Base-by-base conservation (phyloP, 169 alveolate genomes). In the Plasmodium ovale region DNA sequence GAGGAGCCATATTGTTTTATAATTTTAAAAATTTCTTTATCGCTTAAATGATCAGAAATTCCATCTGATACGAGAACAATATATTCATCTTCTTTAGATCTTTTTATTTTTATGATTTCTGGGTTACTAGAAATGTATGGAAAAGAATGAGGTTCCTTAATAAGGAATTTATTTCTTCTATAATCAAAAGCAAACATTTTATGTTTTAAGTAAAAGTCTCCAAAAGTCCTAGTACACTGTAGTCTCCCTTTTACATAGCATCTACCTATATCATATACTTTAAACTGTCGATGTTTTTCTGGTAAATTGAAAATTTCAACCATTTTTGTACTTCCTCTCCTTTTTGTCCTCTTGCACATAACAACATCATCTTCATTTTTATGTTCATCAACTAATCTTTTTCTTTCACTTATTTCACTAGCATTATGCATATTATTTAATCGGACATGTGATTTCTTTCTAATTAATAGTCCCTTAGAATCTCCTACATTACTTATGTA, bases 181-280 rank as follows among this genome's bases (percentile, higher is more conserved):
- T 53, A 56, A 74, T 90, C 92, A 72, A 44, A 62, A 3, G 92
- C 72, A 79, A 65, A 90, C 23, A 59, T 29, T 33, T 68, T 67
- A 12, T 68, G 47, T 72, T 93, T 93, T 54, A 93, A 74, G 39
- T 84, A 44, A 71, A 88, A 93, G 72, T 93, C 96, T 2, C 96
- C 96, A 59, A 93, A 93, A 54, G 77, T 87, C 10, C 94, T 87
- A 16, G 96, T 93, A 16, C 92, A 91, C 88, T 93, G 96, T 89
- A 93, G 92, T 25, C 94, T 68, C 10, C 95, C 95, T 92, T 93
- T 93, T 23, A 93, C 93, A 82, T 91, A 93, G 12, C 3, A 33
- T 16, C 56, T 21, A n/a, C 12, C 53, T 19, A 10, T 2, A 39
- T 21, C 12, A 25, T 1, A n/a, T 7, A 49, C 1, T 47, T 47